A percentile compares a stretch with the other conserved stretches of the same genome.
These are phyloP conservation scores for Inga oerstediana DNA, from an alignment of 306 rosid species.

Conservation along the genomic window DNA sequence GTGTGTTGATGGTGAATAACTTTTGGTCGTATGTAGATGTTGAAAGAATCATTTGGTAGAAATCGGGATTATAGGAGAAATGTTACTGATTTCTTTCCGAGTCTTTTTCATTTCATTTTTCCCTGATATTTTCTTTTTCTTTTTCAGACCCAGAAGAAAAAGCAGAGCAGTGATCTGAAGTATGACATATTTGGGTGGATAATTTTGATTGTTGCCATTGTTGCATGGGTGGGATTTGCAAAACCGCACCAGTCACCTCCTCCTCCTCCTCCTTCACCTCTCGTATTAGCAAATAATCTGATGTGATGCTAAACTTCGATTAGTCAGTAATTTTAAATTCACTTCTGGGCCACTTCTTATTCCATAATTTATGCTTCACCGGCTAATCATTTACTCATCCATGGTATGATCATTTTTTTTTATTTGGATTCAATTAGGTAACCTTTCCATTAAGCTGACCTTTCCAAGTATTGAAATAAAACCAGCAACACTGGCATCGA, in stretches of 20 bases:
- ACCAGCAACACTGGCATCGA: background rate
- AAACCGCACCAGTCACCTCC: conserved; percentile 54
- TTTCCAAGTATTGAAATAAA: conserved; percentile 10
- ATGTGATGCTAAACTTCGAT: background rate
- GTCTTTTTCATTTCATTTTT: background rate
- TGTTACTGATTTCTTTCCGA: background rate
- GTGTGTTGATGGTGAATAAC: background rate
- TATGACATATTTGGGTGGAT: conserved; percentile 69
- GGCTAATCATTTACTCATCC: conserved; percentile 26
- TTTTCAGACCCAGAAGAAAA: conserved; percentile 54
- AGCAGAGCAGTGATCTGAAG: conserved; percentile 54
- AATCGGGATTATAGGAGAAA: background rate
- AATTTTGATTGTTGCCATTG: conserved; percentile 66
- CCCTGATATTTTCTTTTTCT: conserved; percentile 1
- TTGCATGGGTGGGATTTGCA: conserved; percentile 69
- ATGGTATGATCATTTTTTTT: conserved; percentile 12
- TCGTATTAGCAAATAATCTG: conserved; percentile 44
- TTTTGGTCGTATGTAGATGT: background rate
- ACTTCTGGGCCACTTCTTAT: conserved; percentile 9
- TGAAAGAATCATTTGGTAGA: background rate
- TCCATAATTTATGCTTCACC: conserved; percentile 8
- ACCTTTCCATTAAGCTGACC: background rate
- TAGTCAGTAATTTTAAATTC: background rate
- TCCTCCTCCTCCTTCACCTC: conserved; percentile 41
- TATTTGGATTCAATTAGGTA: background rate